A percentile compares a stretch with the other conserved stretches of the same genome.
phyloP scores from a whole-genome alignment of 2,329 filamentous ascomycete species.

The Hawksworthiomyces lignivorus region DNA sequence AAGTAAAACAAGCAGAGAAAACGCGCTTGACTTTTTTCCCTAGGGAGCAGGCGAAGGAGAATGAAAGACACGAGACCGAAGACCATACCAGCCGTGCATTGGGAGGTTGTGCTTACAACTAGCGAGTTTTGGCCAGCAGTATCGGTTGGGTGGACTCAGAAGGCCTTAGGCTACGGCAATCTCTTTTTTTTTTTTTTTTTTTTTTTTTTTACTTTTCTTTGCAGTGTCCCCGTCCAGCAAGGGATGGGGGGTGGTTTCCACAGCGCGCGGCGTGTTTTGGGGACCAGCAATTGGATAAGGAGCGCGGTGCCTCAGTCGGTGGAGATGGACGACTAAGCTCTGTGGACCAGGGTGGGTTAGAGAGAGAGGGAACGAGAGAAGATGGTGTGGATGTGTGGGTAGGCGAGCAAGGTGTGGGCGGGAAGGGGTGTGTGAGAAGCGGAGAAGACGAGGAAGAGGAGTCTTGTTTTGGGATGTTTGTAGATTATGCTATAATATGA shows the following conservation, averaged over 20 bases:
- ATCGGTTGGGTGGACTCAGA: slow-evolving; percentile 2
- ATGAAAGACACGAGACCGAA: slow-evolving; percentile 7
- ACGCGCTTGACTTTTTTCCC: slow-evolving; percentile 7
- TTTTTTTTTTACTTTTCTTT: slow-evolving; percentile 1
- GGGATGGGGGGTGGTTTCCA: slow-evolving; percentile 5
- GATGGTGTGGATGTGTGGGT: too few species aligned
- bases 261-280: slow-evolving; percentile 10
- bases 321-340: slow-evolving; percentile 1
- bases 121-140: slow-evolving; percentile 4
- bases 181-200: background rate
- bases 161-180: slow-evolving; percentile 3
- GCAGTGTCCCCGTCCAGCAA: background rate
- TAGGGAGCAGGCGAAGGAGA: background rate
- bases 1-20: too few species aligned
- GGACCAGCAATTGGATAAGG: slow-evolving; percentile 11
- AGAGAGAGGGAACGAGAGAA: slow-evolving; percentile 3
- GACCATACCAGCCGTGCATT: slow-evolving; percentile 1
- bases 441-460: slow-evolving; percentile 3
- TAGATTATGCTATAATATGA: too few species aligned
- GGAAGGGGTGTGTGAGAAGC: slow-evolving; percentile 5
- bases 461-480: too few species aligned
- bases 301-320: slow-evolving; percentile 11
- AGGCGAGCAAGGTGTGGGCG: slow-evolving; percentile 2
- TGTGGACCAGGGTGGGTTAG: slow-evolving; percentile 7
- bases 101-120: slow-evolving; percentile 5